Base-by-base conservation (phyloP, 441 rosid genomes). In the Rhodomyrtus psidioides region DNA sequence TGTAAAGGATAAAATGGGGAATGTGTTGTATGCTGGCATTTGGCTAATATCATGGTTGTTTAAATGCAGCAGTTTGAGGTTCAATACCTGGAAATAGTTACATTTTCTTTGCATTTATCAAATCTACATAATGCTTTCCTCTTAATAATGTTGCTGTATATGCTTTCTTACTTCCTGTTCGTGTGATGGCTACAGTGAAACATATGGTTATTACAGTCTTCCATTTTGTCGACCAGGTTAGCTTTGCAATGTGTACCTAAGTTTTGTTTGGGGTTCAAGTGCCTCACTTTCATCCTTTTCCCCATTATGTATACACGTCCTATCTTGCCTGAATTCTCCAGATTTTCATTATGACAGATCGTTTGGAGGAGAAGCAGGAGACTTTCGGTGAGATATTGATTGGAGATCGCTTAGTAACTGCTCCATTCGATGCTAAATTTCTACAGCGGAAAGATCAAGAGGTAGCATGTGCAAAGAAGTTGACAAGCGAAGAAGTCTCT, bases 211-310 rank as follows among this genome's bases (percentile, higher is more conserved):
- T 30, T 84, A 84, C 83, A 82, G 83, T 59, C 84, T 82, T 10
- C 87, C 87, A 39, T 82, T 86, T 53, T 86, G 87, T 62, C 74
- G 34, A 21, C 74, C 87, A 82, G 87, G 87, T 86, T 59, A 49
- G 42, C n/a, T 21, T 62, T n/a, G 39, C 21, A 19, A 28, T 0
- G 0, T 34, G 49, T 51, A 19, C 30, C 51, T 65, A 17, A 65
- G 53, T 65, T 49, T 51, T 49, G 8, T 83, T 53, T 49, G 27
- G 23, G 26, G n/a, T 17, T 84, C 58, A 39, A 82, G 83, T 28
- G 44, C 42, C 58, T 53, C 49, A 28, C 51, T 65, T 34, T 46
- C 6, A 0, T 53, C 58, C 42, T 55, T 19, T 70, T 59, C 46
- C 65, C 44, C 14, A 34, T 30, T 85, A 54, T 57, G 44, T 27